Percentiles rank a stretch among this genome's conserved stretches.
phyloP scores from a whole-genome alignment of 2,329 filamentous ascomycete genomes.

The Aspergillus pseudoviridinutans region DNA sequence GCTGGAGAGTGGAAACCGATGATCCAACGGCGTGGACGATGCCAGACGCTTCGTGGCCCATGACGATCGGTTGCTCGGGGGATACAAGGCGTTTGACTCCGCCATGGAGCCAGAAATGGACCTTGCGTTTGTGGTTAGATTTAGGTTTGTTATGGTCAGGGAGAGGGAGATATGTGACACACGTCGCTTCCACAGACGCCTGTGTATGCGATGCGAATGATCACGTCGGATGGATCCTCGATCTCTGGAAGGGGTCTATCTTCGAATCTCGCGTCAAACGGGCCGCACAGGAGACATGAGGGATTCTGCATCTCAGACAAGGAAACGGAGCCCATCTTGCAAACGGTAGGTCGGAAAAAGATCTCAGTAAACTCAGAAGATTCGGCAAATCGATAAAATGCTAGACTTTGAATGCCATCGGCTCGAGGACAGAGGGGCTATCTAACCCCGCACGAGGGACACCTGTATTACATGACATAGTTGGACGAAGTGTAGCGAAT shows the following conservation, averaged over 20 bases:
- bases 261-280: conserved; percentile 36
- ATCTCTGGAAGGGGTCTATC: conserved; percentile 36
- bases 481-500: too few relatives aligned
- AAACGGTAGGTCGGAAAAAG: too few relatives aligned
- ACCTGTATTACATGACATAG: too few relatives aligned
- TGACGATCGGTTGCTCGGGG: conserved; percentile 21
- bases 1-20: conserved; percentile 17
- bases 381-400: too few relatives aligned
- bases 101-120: conserved; percentile 40
- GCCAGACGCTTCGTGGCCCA: conserved; percentile 35
- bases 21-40: conserved; percentile 24
- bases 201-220: conserved; percentile 43
- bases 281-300: conserved; percentile 40
- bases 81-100: conserved; percentile 29
- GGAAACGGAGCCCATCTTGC: too few relatives aligned
- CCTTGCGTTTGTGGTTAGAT: conserved; percentile 13
- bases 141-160: background rate
- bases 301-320: conserved; percentile 27
- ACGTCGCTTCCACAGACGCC: conserved; percentile 45
- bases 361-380: too few relatives aligned
- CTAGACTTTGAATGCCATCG: too few relatives aligned
- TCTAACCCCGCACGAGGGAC: too few relatives aligned
- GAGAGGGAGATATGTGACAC: conserved; percentile 1
- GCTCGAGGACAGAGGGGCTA: too few relatives aligned
- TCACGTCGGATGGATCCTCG: conserved; percentile 36